Base-by-base conservation (phyloP, 1,139 yeast genomes). In the Pichiaceae sp. region DNA sequence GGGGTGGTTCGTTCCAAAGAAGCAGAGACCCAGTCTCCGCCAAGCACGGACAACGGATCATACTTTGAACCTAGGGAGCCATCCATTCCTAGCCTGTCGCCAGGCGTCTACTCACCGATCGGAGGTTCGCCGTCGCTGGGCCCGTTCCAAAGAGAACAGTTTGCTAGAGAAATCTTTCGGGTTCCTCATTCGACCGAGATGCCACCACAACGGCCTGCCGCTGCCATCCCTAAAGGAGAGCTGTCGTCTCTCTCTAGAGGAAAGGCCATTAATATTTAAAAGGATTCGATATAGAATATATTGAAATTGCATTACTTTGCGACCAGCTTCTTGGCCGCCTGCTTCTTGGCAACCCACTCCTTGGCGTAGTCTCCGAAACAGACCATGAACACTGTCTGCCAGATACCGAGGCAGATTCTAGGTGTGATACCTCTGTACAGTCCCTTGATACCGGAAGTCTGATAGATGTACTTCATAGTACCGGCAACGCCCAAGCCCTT, bases 311-410 rank as follows among this genome's bases (percentile, higher is more conserved):
- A 21, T 21, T 21, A 21, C 11, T 21, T 7, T 7, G 24, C 24
- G 24, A 21, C 11, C 7, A 11, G 9, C 24, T 21, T 25, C 28
- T 25, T 25, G 8, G 8, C 16, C 14, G n/a, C 16, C 14, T 12
- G 18, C 11, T 7, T 37, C 42, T 62, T 68, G 21, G 70, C 81
- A 34, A 78, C 78, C 39, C 69, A 66, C 38, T 77, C 84, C 57
- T 74, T 78, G 31, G 85, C 85, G 62, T 87, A 84, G 59, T 91
- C 98, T 56, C 97, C 98, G 49, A 91, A 78, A n/a, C 96, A 96
- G 42, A 91, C 97, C 97, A 91, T 91, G 62, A 94, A 91, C 34
- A 91, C 86, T 2, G 98, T 91, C 68, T 91, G 98, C 96, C 97
- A 91, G 45, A 91, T 83, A 48, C 97, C 95, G 50, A 91, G 72